Conservation (phyloP, 2,329 filamentous ascomycete genomes). For the Fusarium transvaalense region DNA sequence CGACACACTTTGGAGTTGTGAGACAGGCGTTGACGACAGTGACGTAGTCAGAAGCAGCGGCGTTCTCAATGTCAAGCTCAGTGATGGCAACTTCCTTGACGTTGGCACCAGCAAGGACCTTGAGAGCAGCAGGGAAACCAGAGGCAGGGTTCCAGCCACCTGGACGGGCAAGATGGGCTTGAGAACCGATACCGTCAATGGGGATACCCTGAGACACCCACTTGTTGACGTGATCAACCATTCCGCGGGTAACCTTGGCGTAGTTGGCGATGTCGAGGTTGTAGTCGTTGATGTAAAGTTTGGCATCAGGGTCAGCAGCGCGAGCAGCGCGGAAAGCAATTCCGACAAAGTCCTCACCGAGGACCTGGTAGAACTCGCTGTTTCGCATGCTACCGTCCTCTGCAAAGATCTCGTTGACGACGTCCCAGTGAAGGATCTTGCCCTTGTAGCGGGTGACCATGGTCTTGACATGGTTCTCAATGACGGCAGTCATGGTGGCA, state of each 20-base stretch:
- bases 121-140: conserved; percentile 62
- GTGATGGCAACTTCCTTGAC: conserved; percentile 73
- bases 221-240: conserved; percentile 71
- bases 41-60: conserved; percentile 68
- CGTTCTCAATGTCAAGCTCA: conserved; percentile 75
- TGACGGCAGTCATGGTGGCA: conserved; percentile 64
- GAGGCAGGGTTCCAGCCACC: conserved; percentile 63
- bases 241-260: conserved; percentile 68
- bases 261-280: conserved; percentile 73
- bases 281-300: conserved; percentile 82
- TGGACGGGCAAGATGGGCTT: conserved; percentile 62
- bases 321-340: conserved; percentile 78
- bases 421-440: conserved; percentile 68
- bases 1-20: conserved; percentile 69
- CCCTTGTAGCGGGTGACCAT: conserved; percentile 71
- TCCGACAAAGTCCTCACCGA: conserved; percentile 76
- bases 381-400: conserved; percentile 70
- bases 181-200: conserved; percentile 66
- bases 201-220: conserved; percentile 70
- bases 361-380: conserved; percentile 74
- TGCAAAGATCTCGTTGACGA: conserved; percentile 74
- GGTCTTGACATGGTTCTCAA: conserved; percentile 70
- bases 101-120: conserved; percentile 62
- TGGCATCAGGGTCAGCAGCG: conserved; percentile 73
- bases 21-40: conserved; percentile 70